phyloP scores from a whole-genome alignment of 1,139 yeast genomes.

The Pichia sp. region DNA sequence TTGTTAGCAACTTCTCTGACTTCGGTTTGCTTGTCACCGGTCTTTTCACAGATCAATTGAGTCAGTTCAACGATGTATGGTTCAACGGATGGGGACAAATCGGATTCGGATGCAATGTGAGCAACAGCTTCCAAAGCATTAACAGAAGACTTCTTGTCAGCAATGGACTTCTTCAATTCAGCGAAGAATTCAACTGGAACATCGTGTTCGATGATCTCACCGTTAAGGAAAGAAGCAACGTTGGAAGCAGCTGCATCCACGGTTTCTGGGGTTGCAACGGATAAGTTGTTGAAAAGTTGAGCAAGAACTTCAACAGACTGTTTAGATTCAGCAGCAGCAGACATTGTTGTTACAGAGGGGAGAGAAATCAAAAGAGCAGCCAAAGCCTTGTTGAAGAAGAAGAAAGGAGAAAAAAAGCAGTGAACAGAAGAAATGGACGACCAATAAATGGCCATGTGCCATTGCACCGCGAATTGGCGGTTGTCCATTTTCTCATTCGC shows the following conservation, averaged over 20 bases:
- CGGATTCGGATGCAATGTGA: conserved; percentile 78
- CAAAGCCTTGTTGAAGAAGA: neutral
- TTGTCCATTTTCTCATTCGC: too few species aligned
- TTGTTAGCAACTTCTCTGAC: conserved; percentile 61
- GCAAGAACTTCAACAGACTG: conserved; percentile 77
- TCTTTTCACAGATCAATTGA: conserved; percentile 60
- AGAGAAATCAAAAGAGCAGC: neutral
- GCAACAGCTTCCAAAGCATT: conserved; percentile 80
- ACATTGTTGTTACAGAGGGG: conserved; percentile 28
- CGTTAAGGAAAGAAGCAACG: conserved; percentile 90
- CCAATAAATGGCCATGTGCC: too few species aligned
- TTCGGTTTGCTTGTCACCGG: conserved; percentile 87
- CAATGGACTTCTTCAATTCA: conserved; percentile 68
- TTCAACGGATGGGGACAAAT: conserved; percentile 87
- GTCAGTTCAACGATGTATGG: conserved; percentile 82
- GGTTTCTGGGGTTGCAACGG: conserved; percentile 80
- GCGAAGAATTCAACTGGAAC: conserved; percentile 86
- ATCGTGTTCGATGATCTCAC: conserved; percentile 97
- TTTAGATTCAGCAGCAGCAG: conserved; percentile 59
- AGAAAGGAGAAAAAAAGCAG: neutral
- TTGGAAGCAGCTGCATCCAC: conserved; percentile 84
- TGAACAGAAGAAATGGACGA: too few species aligned
- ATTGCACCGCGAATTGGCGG: too few species aligned
- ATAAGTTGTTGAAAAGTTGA: conserved; percentile 87
- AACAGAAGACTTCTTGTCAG: conserved; percentile 65